Percentiles rank a stretch among this genome's conserved stretches.
Evolutionary conservation across 2,329 filamentous ascomycete genomes (phyloP).

Genomic region (Colletotrichum trifolii): DNA sequence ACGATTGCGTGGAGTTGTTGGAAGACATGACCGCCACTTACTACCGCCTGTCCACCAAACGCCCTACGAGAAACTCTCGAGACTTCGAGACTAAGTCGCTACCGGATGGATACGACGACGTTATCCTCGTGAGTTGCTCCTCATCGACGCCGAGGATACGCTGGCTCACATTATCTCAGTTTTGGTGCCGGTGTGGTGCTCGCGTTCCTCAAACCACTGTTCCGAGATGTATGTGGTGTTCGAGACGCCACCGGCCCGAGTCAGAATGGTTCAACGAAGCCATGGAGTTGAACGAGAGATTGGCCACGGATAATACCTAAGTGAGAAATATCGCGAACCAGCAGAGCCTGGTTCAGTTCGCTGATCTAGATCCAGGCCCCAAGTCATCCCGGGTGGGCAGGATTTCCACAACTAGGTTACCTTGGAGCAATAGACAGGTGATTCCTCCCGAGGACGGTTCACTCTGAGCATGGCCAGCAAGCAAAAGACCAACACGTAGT

Average conservation of each 20-base stretch:
- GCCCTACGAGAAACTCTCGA: background rate
- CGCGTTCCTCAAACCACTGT: slow-evolving; percentile 13
- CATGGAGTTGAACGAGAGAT: background rate
- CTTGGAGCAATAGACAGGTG: too few relatives aligned
- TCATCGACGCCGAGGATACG: background rate
- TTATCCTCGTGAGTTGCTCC: slow-evolving; percentile 1
- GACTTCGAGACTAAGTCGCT: background rate
- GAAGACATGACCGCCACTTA: background rate
- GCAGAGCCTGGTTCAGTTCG: background rate
- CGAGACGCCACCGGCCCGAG: slow-evolving; percentile 28
- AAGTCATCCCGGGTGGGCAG: too few relatives aligned
- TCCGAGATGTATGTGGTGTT: slow-evolving; percentile 34
- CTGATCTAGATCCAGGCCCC: background rate
- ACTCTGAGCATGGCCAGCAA: too few relatives aligned
- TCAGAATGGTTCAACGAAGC: slow-evolving; percentile 23
- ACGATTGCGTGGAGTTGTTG: background rate
- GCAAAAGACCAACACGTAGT: too few relatives aligned
- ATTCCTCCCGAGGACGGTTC: too few relatives aligned
- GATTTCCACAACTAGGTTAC: too few relatives aligned
- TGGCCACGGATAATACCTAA: background rate
- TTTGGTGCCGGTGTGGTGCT: slow-evolving; percentile 32
- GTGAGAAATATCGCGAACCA: background rate
- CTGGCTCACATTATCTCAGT: background rate
- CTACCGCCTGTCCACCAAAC: slow-evolving; percentile 10
- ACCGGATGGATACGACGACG: background rate